Conservation (phyloP, 495 filamentous ascomycete genomes). For the Astrothelium macrocarpum region DNA sequence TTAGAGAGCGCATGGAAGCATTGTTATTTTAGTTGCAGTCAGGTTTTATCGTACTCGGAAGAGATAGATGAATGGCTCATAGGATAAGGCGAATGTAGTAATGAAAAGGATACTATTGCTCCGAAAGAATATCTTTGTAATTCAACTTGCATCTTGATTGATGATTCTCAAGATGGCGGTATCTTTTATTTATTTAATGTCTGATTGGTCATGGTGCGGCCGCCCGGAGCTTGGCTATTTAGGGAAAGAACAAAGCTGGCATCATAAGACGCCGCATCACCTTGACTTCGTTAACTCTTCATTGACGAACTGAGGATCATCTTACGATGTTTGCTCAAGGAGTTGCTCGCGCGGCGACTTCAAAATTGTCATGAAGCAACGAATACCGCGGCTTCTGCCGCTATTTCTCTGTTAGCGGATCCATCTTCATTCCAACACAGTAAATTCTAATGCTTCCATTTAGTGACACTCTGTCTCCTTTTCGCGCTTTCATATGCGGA, state of each 20-base stretch:
- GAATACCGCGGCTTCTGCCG: conserved; percentile 6
- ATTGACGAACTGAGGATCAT: background rate
- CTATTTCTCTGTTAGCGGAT: conserved; percentile 4
- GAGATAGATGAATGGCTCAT: background rate
- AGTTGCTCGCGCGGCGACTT: background rate
- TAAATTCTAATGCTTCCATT: background rate
- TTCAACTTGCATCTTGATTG: background rate
- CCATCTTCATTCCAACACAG: background rate
- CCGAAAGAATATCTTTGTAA: no score
- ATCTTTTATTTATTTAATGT: background rate
- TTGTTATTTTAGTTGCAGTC: background rate
- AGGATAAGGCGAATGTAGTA: no score
- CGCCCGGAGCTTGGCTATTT: background rate
- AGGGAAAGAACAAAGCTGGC: background rate
- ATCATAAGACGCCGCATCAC: background rate
- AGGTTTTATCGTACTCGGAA: background rate
- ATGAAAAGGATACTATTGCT: no score
- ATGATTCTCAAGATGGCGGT: background rate
- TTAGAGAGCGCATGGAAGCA: background rate
- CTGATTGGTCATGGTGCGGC: background rate
- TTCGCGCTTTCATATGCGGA: background rate
- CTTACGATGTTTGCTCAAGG: background rate
- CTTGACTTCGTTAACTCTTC: background rate
- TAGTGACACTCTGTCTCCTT: background rate
- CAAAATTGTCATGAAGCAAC: background rate